phyloP scores from a whole-genome alignment of 371 early-diverging fungal species.

The Mucor plumbeus region DNA sequence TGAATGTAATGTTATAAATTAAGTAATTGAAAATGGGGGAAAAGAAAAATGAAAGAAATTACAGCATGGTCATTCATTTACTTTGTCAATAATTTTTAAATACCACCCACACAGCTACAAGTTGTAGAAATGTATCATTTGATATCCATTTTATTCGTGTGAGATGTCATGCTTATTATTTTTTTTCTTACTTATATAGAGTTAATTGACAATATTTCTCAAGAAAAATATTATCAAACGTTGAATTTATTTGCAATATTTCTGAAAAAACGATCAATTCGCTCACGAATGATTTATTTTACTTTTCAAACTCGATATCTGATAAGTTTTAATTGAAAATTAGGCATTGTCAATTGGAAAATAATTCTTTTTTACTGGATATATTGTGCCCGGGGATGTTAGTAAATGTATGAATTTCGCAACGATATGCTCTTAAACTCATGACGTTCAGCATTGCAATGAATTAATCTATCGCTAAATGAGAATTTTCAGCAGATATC shows the following conservation, averaged over 20 bases:
- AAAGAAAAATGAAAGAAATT: neutral
- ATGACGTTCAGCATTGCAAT: neutral
- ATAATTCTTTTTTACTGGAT: neutral
- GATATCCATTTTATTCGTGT: neutral
- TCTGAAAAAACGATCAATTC: neutral
- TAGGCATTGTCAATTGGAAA: neutral
- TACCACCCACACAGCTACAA: neutral
- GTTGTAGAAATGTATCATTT: neutral
- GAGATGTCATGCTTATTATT: neutral
- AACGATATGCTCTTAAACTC: neutral
- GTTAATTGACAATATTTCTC: neutral
- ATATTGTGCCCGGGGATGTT: neutral
- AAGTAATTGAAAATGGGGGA: neutral
- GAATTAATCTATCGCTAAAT: no score
- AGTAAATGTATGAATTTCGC: neutral
- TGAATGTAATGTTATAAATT: neutral
- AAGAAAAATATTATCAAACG: neutral
- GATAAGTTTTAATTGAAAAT: no score
- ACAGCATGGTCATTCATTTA: neutral
- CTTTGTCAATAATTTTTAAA: neutral
- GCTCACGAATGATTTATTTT: neutral
- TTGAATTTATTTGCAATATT: no score
- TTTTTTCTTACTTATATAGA: neutral
- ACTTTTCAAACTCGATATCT: no score
- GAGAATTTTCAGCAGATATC: no score